These are phyloP conservation scores for Kodamaea neixiangensis DNA, from an alignment of 805 yeast species.

Conservation along the genomic window DNA sequence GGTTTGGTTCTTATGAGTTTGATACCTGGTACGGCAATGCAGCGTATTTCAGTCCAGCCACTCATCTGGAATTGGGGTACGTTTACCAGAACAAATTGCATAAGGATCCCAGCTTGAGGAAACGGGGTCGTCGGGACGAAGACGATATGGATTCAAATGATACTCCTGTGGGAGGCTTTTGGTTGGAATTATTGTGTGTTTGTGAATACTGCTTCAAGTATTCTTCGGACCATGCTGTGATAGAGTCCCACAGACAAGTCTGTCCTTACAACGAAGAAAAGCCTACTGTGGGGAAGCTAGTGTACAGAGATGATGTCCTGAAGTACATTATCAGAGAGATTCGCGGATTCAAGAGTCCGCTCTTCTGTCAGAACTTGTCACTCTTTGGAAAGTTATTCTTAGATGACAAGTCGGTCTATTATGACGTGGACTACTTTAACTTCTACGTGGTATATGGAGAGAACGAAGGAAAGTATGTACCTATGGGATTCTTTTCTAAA, in stretches of 20 bases:
- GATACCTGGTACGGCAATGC: constrained; percentile 89
- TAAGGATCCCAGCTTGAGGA: constrained; percentile 15
- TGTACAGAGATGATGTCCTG: constrained; percentile 59
- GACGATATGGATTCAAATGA: not conserved
- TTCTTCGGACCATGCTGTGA: constrained; percentile 46
- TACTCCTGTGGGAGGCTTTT: constrained; percentile 24
- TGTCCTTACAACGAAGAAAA: constrained; percentile 42
- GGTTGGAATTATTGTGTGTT: constrained; percentile 66
- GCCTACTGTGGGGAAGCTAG: constrained; percentile 61
- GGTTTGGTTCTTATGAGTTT: constrained; percentile 66
- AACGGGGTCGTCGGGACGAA: constrained; percentile 5
- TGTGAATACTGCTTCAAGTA: constrained; percentile 89
- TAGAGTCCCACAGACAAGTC: constrained; percentile 50
- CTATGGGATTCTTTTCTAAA: constrained; percentile 92
- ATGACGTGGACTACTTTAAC: constrained; percentile 74
- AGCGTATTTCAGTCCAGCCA: constrained; percentile 58
- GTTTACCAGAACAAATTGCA: constrained; percentile 27
- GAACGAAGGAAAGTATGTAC: constrained; percentile 37
- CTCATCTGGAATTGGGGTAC: constrained; percentile 49
- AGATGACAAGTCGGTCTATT: constrained; percentile 87
- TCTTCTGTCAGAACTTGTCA: constrained; percentile 81
- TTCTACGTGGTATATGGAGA: constrained; percentile 72
- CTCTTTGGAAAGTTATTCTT: constrained; percentile 85
- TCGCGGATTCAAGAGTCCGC: constrained; percentile 60
- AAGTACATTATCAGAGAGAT: constrained; percentile 59